A percentile compares a stretch with the other conserved stretches of the same genome.
These are phyloP conservation scores for Plasmopara halstedii DNA, from an alignment of 352 stramenopile species.

Conservation along the genomic window DNA sequence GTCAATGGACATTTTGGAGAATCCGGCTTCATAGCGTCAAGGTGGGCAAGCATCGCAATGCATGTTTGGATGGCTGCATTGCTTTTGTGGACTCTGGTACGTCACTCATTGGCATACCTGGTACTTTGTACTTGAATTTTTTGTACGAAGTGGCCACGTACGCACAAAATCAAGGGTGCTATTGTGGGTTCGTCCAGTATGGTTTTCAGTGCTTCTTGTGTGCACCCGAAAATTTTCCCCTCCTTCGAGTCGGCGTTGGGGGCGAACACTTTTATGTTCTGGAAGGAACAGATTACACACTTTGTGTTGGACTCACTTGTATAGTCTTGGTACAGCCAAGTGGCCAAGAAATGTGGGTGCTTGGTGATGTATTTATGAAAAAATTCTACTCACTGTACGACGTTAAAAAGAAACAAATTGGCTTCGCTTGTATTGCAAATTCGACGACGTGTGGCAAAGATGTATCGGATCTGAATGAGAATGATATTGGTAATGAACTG, in stretches of 20 bases:
- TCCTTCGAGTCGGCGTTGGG: constrained; percentile 54
- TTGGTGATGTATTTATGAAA: constrained; percentile 95
- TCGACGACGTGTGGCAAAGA: constrained; percentile 43
- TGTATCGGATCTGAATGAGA: constrained; percentile 1
- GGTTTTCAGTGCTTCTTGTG: constrained; percentile 80
- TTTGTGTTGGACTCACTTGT: constrained; percentile 72
- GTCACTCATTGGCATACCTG: constrained; percentile 92
- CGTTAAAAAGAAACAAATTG: constrained; percentile 76
- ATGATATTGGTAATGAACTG: constrained; percentile 12
- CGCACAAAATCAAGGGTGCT: constrained; percentile 56
- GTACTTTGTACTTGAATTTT: constrained; percentile 64
- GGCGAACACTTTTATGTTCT: constrained; percentile 60
- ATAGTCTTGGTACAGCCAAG: constrained; percentile 70
- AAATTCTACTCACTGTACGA: constrained; percentile 94
- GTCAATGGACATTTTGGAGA: constrained; percentile 80
- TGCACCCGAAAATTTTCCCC: constrained; percentile 51
- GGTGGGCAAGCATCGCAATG: constrained; percentile 37
- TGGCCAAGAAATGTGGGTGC: constrained; percentile 91
- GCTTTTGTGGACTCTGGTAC: constrained; percentile 97
- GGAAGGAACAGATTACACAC: constrained; percentile 61
- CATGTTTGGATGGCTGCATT: constrained; percentile 51
- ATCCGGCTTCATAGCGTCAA: constrained; percentile 60
- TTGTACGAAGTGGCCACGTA: constrained; percentile 59
- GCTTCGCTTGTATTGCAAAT: constrained; percentile 60
- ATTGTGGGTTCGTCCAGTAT: constrained; percentile 73